Base-by-base conservation (phyloP, 2,329 filamentous ascomycete genomes). In the Fusarium sp. region DNA sequence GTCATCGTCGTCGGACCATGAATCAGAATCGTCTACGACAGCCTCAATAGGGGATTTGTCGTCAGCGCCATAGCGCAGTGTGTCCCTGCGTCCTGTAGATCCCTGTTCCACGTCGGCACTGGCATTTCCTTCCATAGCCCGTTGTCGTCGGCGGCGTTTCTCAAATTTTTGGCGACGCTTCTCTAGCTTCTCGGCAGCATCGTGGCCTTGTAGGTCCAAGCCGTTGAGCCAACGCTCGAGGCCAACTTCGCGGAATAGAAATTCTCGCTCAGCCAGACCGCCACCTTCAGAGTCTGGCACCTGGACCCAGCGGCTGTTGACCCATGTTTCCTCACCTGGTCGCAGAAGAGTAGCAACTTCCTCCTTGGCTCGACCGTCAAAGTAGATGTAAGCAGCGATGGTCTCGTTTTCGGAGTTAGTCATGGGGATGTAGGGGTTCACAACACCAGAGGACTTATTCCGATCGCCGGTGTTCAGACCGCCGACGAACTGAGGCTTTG, bases 351-450 rank as follows among this genome's bases (percentile, higher is more conserved):
- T 99, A 58, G 96, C 96, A 7, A 99, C 97, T 84, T 99, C 96
- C 81, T 99, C 96, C 82, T 99, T 99, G 68, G 90, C 89, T 71
- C 96, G 89, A 24, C 96, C 96, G 82, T 99, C 96, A 79, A 99
- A 99, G 85, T 99, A 99, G 77, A 99, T 98, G 82, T 99, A 99
- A 41, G 95, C 96, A 36, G 96, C 96, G 77, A 99, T 95, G 20
- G 96, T 99, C 85, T 99, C 96, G 82, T 98, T 97, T 63, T 94
- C 92, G 36, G 94, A 97, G 69, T 93, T 92, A 26, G 96, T 98
- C 84, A 98, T 91, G 59, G 96, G 94, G 72, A 95, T 92, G 83
- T 99, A 99, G 3, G 95, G 94, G 61, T 89, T 91, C 70, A 98
- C 88, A n/a, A 86, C 82, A 73, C 88, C 87, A 64, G 83, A 81